Conservation (phyloP, 1,139 yeast genomes). For the Yamadazyma dushanensis region DNA sequence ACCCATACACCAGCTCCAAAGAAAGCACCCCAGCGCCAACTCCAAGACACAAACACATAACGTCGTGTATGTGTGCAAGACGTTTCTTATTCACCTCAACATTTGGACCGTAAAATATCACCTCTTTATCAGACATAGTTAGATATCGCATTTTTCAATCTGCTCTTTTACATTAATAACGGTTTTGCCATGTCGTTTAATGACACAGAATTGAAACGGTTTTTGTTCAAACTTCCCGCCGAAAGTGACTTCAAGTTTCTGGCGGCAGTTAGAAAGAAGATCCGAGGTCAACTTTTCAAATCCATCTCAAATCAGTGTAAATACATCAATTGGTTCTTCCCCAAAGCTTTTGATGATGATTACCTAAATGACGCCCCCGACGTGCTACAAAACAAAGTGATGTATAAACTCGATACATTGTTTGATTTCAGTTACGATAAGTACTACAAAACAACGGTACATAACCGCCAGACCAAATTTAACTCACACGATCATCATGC, state of each 20-base stretch:
- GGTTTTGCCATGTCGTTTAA: not conserved
- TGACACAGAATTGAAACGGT: slow-evolving; percentile 20
- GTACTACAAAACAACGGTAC: slow-evolving; percentile 26
- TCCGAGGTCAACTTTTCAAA: slow-evolving; percentile 51
- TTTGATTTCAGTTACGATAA: slow-evolving; percentile 36
- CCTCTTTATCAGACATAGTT: slow-evolving; percentile 14
- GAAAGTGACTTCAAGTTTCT: slow-evolving; percentile 35
- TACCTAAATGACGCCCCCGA: slow-evolving; percentile 8
- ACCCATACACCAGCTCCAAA: slow-evolving; percentile 64
- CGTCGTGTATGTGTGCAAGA: slow-evolving; percentile 58
- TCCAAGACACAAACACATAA: slow-evolving; percentile 67
- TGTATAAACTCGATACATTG: slow-evolving; percentile 31
- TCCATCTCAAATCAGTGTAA: slow-evolving; percentile 53
- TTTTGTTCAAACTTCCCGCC: slow-evolving; percentile 36
- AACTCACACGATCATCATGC: slow-evolving; percentile 38
- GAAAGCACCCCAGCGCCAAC: slow-evolving; percentile 71
- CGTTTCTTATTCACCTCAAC: slow-evolving; percentile 39
- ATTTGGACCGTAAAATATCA: slow-evolving; percentile 21
- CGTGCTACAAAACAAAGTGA: slow-evolving; percentile 5
- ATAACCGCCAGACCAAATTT: slow-evolving; percentile 22
- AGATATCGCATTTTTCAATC: not conserved
- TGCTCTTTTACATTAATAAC: not conserved
- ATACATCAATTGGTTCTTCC: slow-evolving; percentile 52
- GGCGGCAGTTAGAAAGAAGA: slow-evolving; percentile 33
- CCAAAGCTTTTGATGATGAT: slow-evolving; percentile 27